These are phyloP conservation scores for Reutealis trisperma DNA, from an alignment of 345 rosid species.

Conservation along the genomic window DNA sequence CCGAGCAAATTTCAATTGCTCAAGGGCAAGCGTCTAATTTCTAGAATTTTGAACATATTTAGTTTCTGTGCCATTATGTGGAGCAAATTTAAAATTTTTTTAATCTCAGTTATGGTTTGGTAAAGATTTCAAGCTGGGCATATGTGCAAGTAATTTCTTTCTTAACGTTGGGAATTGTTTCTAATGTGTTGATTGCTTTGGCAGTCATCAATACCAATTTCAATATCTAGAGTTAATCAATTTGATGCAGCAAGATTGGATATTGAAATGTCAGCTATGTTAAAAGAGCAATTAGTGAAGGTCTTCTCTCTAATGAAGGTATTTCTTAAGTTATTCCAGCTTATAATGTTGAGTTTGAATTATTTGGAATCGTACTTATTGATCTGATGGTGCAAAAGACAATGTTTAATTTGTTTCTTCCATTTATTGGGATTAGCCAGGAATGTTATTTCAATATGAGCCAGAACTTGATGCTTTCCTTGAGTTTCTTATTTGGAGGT, in stretches of 20 bases:
- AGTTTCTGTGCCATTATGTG: neutral
- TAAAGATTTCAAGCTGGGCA: neutral
- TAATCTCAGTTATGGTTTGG: neutral
- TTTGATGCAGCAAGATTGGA: slow-evolving; percentile 94
- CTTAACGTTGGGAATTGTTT: neutral
- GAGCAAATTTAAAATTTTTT: neutral
- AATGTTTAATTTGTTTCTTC: slow-evolving; percentile 29
- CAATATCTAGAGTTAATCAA: slow-evolving; percentile 92
- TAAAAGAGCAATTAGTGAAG: slow-evolving; percentile 91
- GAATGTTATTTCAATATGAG: slow-evolving; percentile 96
- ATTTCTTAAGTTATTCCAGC: neutral
- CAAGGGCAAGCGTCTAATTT: neutral
- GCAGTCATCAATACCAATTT: slow-evolving; percentile 66
- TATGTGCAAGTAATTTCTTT: neutral
- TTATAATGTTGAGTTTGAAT: neutral
- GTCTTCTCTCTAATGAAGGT: slow-evolving; percentile 95
- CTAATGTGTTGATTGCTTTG: neutral
- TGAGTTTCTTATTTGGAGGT: slow-evolving; percentile 98
- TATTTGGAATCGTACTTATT: neutral
- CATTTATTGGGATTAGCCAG: slow-evolving; percentile 82
- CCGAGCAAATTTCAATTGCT: neutral
- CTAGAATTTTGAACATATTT: neutral
- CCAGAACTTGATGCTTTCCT: slow-evolving; percentile 99
- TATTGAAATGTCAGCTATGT: slow-evolving; percentile 94
- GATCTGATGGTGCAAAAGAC: neutral